Conservation (phyloP, 2,329 filamentous ascomycete species). For the Talaromyces sp. region DNA sequence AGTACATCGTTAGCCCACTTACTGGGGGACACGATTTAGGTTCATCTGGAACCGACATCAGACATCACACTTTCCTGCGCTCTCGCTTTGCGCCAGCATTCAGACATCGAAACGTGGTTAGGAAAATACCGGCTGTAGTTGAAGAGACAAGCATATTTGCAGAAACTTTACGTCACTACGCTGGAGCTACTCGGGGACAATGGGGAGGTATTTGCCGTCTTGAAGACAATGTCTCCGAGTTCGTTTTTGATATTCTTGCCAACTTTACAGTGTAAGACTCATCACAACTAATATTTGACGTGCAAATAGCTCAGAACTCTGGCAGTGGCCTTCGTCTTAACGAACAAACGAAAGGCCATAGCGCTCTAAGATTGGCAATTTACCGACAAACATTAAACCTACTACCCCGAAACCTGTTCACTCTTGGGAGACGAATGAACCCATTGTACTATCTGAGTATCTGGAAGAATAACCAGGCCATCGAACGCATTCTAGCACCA, state of each 20-base stretch:
- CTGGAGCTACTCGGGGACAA: background rate
- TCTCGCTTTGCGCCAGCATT: background rate
- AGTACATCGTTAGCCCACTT: background rate
- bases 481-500: background rate
- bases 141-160: background rate
- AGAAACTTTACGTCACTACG: background rate
- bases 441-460: background rate
- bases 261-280: background rate
- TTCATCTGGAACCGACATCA: background rate
- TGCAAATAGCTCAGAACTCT: background rate
- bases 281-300: background rate
- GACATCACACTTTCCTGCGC: background rate
- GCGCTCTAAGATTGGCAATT: background rate
- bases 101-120: background rate
- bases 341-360: background rate
- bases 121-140: background rate
- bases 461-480: background rate
- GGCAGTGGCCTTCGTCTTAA: background rate
- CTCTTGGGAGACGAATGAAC: background rate
- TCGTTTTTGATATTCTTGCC: background rate
- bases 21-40: background rate
- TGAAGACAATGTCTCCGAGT: background rate
- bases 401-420: background rate
- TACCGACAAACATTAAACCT: conserved; percentile 21
- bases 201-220: background rate